Conservation (phyloP, 352 stramenopile genomes). For the Phytophthora lateralis region DNA sequence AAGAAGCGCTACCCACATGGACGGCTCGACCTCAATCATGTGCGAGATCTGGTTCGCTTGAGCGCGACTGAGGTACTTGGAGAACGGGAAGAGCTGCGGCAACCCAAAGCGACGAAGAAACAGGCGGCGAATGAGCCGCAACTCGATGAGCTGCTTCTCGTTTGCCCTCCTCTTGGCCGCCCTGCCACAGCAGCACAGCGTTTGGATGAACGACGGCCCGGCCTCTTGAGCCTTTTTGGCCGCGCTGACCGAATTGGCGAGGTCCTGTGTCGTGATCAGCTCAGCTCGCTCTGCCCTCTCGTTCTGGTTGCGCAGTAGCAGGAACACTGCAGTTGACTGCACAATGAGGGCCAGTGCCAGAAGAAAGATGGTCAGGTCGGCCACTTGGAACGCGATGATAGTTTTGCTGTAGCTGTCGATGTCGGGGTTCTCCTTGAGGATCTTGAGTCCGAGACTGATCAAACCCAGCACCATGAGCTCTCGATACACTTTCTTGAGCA, state of each 20-base stretch:
- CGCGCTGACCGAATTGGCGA: slow-evolving; percentile 20
- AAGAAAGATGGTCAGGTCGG: slow-evolving; percentile 64
- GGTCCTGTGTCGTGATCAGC: slow-evolving; percentile 44
- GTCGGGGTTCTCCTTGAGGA: slow-evolving; percentile 44
- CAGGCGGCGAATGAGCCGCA: slow-evolving; percentile 45
- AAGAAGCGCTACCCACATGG: slow-evolving; percentile 60
- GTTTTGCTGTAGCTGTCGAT: slow-evolving; percentile 42
- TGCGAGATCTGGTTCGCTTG: slow-evolving; percentile 77
- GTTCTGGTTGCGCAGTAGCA: slow-evolving; percentile 49
- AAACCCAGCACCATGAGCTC: slow-evolving; percentile 67
- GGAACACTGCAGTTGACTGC: slow-evolving; percentile 50
- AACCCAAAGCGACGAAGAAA: slow-evolving; percentile 49
- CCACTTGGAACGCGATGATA: slow-evolving; percentile 56
- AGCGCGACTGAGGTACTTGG: slow-evolving; percentile 73
- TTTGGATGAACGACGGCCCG: slow-evolving; percentile 19
- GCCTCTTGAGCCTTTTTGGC: slow-evolving; percentile 5
- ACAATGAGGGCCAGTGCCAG: slow-evolving; percentile 56
- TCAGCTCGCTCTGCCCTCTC: slow-evolving; percentile 44
- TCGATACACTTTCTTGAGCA: slow-evolving; percentile 66
- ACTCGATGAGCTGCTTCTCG: slow-evolving; percentile 30
- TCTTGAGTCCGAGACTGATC: slow-evolving; percentile 60
- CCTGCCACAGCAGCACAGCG: slow-evolving; percentile 21
- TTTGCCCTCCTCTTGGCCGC: slow-evolving; percentile 18
- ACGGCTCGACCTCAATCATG: slow-evolving; percentile 74
- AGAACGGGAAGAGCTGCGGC: slow-evolving; percentile 61